Evolutionary conservation across 2,329 filamentous ascomycete genomes (phyloP).

Genomic region (Capronia epimyces): DNA sequence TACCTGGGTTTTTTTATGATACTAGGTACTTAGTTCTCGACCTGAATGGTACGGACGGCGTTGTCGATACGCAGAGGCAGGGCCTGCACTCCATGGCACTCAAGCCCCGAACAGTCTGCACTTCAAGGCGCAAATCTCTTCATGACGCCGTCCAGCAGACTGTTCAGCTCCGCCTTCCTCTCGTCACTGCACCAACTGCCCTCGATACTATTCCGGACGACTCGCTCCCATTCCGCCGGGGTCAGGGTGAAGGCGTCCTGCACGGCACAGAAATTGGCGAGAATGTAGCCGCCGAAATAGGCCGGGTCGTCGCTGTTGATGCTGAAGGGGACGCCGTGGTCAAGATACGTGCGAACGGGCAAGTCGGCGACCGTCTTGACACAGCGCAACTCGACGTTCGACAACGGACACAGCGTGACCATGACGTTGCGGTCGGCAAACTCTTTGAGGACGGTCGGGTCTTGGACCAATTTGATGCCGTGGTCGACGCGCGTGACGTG

Average conservation of each 20-base stretch:
- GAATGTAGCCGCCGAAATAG: constrained; percentile 70
- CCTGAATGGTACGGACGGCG: too few species aligned
- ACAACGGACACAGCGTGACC: constrained; percentile 67
- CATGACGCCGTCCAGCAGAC: background rate
- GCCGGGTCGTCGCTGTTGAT: constrained; percentile 71
- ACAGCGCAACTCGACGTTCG: constrained; percentile 62
- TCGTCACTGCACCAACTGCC: constrained; percentile 64
- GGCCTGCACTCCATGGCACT: background rate
- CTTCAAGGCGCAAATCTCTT: background rate
- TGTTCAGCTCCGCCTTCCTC: constrained; percentile 47
- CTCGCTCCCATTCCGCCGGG: constrained; percentile 60
- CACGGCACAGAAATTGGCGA: constrained; percentile 70
- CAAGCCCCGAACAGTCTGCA: background rate
- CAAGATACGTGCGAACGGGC: constrained; percentile 59
- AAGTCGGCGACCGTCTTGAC: constrained; percentile 50
- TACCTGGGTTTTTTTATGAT: too few species aligned
- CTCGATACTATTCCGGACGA: constrained; percentile 57
- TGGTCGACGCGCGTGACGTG: constrained; percentile 66
- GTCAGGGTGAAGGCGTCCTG: constrained; percentile 64
- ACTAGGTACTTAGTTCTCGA: too few species aligned
- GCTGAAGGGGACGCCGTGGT: constrained; percentile 60
- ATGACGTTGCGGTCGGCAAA: constrained; percentile 56
- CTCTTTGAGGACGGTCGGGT: constrained; percentile 53
- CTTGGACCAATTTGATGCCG: constrained; percentile 60
- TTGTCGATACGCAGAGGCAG: too few species aligned